Conservation (phyloP, 345 rosid species). For the Cochlearia excelsa region DNA sequence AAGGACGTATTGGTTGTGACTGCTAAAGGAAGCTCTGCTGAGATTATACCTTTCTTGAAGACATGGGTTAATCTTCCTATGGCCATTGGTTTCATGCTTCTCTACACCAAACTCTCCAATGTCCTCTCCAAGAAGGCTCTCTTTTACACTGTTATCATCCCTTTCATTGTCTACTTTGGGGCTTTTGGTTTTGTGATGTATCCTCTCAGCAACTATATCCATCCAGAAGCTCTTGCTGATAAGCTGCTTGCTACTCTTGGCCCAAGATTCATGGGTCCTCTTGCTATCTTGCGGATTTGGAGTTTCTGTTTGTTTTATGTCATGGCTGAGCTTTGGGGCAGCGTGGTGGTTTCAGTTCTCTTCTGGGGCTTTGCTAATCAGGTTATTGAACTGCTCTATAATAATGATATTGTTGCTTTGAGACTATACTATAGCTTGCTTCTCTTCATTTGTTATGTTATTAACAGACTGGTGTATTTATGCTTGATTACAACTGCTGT, state of each 20-base stretch:
- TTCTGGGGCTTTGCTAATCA: conserved; percentile 99
- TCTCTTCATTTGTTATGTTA: conserved; percentile 2
- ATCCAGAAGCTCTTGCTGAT: conserved; percentile 85
- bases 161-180: conserved; percentile 89
- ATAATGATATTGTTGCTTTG: too few relatives aligned
- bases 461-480: not conserved
- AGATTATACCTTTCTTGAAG: conserved; percentile 92
- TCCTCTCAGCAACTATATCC: conserved; percentile 78
- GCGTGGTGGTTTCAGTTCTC: conserved; percentile 90
- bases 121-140: conserved; percentile 79
- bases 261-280: conserved; percentile 92
- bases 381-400: conserved; percentile 40
- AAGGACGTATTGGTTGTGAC: conserved; percentile 97
- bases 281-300: conserved; percentile 95
- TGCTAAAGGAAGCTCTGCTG: conserved; percentile 93
- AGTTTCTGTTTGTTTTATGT: conserved; percentile 92
- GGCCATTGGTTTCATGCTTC: conserved; percentile 96
- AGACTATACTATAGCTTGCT: not conserved
- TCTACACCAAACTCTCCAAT: conserved; percentile 72
- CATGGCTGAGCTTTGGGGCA: conserved; percentile 99
- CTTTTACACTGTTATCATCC: conserved; percentile 76
- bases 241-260: conserved; percentile 70
- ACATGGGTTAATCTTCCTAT: conserved; percentile 98
- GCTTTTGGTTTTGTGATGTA: conserved; percentile 90
- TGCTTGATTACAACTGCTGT: not conserved